Percentiles rank a stretch among this genome's conserved stretches.
phyloP scores from a whole-genome alignment of 2,329 filamentous ascomycete species.

The Fusarium ambrosium region DNA sequence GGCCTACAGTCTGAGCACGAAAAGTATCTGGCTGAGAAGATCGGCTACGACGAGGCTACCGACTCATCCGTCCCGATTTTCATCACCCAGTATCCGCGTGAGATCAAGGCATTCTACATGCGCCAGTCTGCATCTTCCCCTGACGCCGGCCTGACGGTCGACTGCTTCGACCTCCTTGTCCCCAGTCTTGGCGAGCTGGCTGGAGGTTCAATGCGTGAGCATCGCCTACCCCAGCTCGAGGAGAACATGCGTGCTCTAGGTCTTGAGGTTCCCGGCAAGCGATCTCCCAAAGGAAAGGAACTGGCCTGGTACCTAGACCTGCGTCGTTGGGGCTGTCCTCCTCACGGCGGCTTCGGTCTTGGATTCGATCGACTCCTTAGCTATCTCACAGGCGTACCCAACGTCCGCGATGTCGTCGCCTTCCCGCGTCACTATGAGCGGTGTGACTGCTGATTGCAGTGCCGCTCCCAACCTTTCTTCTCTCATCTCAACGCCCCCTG shows the following conservation, averaged over 20 bases:
- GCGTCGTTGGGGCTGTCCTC: constrained; percentile 89
- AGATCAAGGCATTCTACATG: constrained; percentile 90
- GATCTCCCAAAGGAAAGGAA: constrained; percentile 43
- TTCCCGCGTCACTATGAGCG: constrained; percentile 83
- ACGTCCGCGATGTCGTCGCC: constrained; percentile 86
- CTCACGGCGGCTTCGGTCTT: constrained; percentile 91
- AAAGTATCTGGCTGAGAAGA: constrained; percentile 80
- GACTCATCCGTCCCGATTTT: constrained; percentile 78
- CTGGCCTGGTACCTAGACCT: constrained; percentile 92
- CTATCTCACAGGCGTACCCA: constrained; percentile 85
- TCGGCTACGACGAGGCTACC: constrained; percentile 66
- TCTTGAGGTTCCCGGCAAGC: constrained; percentile 60
- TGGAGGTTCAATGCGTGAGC: constrained; percentile 90
- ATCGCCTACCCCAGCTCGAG: constrained; percentile 76
- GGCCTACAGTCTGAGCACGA: constrained; percentile 94
- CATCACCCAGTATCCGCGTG: constrained; percentile 91
- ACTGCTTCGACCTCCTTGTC: constrained; percentile 91
- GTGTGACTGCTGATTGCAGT: constrained; percentile 66
- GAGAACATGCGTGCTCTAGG: constrained; percentile 79
- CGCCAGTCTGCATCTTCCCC: constrained; percentile 52
- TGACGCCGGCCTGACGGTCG: constrained; percentile 70
- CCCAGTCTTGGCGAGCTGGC: constrained; percentile 89
- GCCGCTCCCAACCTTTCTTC: neutral
- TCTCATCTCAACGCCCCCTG: constrained; percentile 1
- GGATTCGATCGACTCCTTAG: constrained; percentile 90